Base-by-base conservation (phyloP, 768 basidiomycete genomes). In the Amanita rubescens region DNA sequence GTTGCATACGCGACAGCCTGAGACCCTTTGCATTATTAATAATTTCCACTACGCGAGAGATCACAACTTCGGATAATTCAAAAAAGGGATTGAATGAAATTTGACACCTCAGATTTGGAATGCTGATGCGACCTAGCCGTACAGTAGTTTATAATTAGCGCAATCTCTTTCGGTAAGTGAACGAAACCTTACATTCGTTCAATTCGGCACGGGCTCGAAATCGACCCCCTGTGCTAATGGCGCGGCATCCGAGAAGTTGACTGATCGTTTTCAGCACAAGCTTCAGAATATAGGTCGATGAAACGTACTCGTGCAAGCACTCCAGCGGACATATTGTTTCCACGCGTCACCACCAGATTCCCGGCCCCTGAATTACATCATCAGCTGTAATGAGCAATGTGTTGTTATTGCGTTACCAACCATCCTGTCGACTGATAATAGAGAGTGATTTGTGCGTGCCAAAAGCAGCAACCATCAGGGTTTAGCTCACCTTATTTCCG, bases 281-380 rank as follows among this genome's bases (percentile, higher is more conserved):
- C 37, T 22, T 4, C 32, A 14, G 20, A 4, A 47, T 46, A 33
- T 35, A 38, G 9, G 42, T 34, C 20, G n/a, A 32, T 46, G 37
- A 47, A 12, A 66, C 75, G 47, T 62, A 79, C 78, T 72, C 10
- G 94, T 96, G 67, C 90, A 94, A 43, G 87, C 82, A 68, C 86
- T 85, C 90, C 90, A 94, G 49, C 91, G 82, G 37, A 94, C 88
- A 60, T 94, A 94, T 68, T 95, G 90, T 67, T 94, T 94, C 95
- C 95, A 98, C n/a, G 94, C 88, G 68, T 97, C 95, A 49, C 94
- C 94, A 35, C 95, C 95, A 6, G 90, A 92, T 73, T 98, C 95
- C 46, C 95, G 83, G 17, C 95, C 95, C 93, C 87, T 87, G 59
- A 20, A 33, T 63, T 58, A 52, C 35, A 52, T 54, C 54, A 59